Conservation (phyloP, 345 rosid species). For the Syzygium aromaticum region DNA sequence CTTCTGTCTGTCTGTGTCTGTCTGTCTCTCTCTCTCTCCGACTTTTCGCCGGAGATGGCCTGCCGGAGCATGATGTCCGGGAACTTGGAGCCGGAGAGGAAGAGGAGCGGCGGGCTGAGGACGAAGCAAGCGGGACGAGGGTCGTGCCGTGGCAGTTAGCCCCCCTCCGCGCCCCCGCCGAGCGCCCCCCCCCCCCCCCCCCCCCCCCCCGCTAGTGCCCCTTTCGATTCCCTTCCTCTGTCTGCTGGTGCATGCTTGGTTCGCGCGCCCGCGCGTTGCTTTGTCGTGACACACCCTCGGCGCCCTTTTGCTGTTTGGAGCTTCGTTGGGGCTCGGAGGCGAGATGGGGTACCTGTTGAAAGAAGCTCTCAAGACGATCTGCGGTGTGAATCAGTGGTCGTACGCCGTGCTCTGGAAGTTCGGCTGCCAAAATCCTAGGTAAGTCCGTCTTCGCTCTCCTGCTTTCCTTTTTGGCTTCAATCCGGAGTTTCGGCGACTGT, state of each 20-base stretch:
- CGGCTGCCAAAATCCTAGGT: constrained; percentile 89
- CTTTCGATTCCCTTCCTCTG: neutral
- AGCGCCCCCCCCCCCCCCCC: no score
- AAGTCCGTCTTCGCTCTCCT: neutral
- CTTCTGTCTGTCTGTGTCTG: no score
- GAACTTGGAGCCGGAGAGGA: constrained; percentile 45
- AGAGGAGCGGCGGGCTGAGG: constrained; percentile 39
- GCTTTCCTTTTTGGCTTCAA: neutral
- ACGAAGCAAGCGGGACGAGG: constrained; percentile 50
- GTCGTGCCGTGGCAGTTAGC: constrained; percentile 50
- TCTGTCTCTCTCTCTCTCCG: no score
- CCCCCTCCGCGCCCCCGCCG: neutral
- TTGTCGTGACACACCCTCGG: neutral
- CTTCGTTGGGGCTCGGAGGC: neutral
- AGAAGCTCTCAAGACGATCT: constrained; percentile 75
- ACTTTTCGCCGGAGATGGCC: constrained; percentile 13
- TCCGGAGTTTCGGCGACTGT: neutral
- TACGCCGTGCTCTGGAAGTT: constrained; percentile 97
- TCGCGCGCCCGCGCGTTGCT: neutral
- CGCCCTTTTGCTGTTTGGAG: neutral
- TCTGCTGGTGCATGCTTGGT: neutral
- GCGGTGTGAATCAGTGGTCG: constrained; percentile 66
- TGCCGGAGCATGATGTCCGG: constrained; percentile 20
- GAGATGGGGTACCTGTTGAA: constrained; percentile 66
- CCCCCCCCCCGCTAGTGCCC: neutral